A percentile compares a stretch with the other conserved stretches of the same genome.
Evolutionary conservation across 2,329 filamentous ascomycete genomes (phyloP).

Genomic region (Exophiala calicioides): DNA sequence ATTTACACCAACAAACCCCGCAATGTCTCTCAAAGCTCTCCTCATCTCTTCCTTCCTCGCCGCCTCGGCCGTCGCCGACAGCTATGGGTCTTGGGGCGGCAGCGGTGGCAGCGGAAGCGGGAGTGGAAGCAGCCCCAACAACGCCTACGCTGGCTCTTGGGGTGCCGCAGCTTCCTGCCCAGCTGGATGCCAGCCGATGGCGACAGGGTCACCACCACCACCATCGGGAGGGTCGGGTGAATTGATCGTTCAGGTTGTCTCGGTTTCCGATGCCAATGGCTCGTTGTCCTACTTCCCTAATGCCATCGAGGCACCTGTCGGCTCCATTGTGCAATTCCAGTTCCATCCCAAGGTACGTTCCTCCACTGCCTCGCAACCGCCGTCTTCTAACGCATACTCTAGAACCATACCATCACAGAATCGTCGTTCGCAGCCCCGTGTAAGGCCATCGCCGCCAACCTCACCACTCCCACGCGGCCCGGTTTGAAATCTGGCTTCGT

Average conservation of each 20-base stretch:
- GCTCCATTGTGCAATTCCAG: conserved; percentile 56
- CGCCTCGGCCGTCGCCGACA: conserved; percentile 18
- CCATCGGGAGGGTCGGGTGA: conserved; percentile 15
- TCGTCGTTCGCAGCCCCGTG: conserved; percentile 73
- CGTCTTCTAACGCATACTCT: conserved; percentile 3
- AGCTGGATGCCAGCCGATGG: conserved; percentile 22
- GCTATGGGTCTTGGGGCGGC: conserved; percentile 7
- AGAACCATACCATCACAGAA: conserved; percentile 80
- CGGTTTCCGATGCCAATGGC: conserved; percentile 59
- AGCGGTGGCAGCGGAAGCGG: conserved; percentile 3
- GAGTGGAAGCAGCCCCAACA: conserved; percentile 1
- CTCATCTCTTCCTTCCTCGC: conserved; percentile 21
- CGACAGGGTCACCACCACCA: conserved; percentile 11
- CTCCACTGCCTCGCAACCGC: background rate
- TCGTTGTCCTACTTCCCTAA: conserved; percentile 66
- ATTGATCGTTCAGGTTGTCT: conserved; percentile 61
- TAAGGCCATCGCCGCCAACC: conserved; percentile 58
- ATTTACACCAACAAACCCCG: conserved; percentile 5
- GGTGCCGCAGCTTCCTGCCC: conserved; percentile 20
- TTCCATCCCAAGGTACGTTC: conserved; percentile 49
- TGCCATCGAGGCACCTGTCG: conserved; percentile 62
- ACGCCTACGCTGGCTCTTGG: conserved; percentile 4
- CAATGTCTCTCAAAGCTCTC: conserved; percentile 26
- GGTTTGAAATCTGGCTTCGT: conserved; percentile 62
- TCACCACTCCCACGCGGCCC: conserved; percentile 34